Evolutionary conservation across 345 rosid genomes (phyloP).

Genomic region (Rhodomyrtus tomentosa): DNA sequence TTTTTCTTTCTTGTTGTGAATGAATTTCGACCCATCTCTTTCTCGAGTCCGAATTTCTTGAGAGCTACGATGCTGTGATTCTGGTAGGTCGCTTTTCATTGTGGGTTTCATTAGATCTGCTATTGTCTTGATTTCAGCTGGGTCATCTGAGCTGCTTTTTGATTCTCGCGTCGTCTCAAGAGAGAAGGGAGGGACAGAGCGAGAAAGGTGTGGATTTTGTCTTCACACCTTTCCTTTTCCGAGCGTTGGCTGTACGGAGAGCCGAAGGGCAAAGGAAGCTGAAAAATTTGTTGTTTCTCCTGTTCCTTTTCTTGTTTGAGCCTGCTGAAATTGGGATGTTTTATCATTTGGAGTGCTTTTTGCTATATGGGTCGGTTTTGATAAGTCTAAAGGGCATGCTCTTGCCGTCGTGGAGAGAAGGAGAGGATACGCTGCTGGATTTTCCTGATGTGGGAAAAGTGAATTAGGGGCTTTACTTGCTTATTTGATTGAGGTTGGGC

Average conservation of each 20-base stretch:
- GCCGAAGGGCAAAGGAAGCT: background rate
- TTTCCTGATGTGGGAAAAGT: background rate
- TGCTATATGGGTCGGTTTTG: slow-evolving; percentile 1
- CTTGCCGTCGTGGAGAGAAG: background rate
- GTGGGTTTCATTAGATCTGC: background rate
- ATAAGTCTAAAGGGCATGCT: background rate
- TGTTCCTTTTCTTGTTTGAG: background rate
- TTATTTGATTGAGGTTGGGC: background rate
- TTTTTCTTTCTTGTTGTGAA: background rate
- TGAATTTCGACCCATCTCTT: background rate
- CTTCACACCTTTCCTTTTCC: background rate
- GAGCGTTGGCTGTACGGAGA: background rate
- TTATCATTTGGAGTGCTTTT: background rate
- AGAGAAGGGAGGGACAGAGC: background rate
- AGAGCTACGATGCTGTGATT: background rate
- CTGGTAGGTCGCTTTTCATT: background rate
- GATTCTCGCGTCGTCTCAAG: background rate
- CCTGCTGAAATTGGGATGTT: background rate
- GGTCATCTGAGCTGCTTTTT: background rate
- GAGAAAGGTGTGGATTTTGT: background rate
- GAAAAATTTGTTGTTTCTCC: background rate
- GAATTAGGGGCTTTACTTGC: background rate
- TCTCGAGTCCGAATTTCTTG: background rate
- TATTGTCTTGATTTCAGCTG: background rate
- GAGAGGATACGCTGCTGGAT: background rate